Conservation (phyloP, 2,329 filamentous ascomycete genomes). For the Aspergillus sp. region DNA sequence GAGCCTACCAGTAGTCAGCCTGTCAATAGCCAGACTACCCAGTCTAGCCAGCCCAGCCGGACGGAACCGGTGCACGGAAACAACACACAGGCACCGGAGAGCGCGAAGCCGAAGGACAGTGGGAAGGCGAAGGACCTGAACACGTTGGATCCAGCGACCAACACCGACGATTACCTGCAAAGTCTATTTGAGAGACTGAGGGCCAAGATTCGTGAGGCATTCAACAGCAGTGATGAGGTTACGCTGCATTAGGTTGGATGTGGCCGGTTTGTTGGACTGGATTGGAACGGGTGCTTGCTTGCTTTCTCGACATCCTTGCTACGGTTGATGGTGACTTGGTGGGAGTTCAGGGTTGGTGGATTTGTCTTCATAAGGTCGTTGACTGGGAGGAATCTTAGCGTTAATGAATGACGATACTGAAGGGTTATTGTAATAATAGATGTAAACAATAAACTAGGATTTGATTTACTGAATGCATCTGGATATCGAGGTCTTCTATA, state of each 20-base stretch:
- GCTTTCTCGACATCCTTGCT: neutral
- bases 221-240: constrained; percentile 32
- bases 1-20: neutral
- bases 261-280: neutral
- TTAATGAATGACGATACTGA: neutral
- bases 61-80: too few species aligned
- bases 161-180: constrained; percentile 21
- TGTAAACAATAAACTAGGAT: constrained; percentile 14
- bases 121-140: neutral
- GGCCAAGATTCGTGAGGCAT: constrained; percentile 18
- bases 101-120: neutral
- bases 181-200: constrained; percentile 19
- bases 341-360: neutral
- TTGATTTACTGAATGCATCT: neutral
- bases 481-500: neutral
- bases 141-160: constrained; percentile 6
- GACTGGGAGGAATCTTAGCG: neutral
- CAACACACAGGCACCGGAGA: neutral
- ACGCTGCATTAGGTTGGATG: neutral
- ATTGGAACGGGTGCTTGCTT: neutral
- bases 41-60: too few species aligned
- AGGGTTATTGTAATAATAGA: too few species aligned
- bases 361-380: neutral
- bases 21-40: too few species aligned
- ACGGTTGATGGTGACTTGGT: neutral